Evolutionary conservation across 1,139 yeast genomes (phyloP), one percentile per base, ranked within the genome.

Genomic region (Saccharomyces hybrid): DNA sequence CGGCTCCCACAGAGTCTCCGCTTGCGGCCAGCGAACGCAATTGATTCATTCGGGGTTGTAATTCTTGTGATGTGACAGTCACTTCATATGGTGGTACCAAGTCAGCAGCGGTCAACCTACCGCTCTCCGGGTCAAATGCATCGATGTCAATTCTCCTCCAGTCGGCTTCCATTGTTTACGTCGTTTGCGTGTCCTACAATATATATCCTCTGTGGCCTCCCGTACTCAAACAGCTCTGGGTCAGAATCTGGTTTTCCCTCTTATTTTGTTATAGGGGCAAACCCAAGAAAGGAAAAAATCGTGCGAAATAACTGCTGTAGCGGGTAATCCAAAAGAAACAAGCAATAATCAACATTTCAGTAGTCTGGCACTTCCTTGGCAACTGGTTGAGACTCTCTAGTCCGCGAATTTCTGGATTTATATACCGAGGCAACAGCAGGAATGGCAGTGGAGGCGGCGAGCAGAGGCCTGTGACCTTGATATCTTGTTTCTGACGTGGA

Each of bases 111-210:
- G 84, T 75, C 60, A 88, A 73, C 63, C 83, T 83, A 56, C 80
- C 80, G 60, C 70, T 70, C 54, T 89, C 97, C 5, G 95, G 86
- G 66, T 91, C 97, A 64, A 83, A 83, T 26, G 90, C 88, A 72
- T 93, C 98, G 56, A 93, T 84, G 70, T 93, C 97, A 64, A 91
- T 88, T 78, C 91, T 83, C 79, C 99, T 74, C 78, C 78, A 75
- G 57, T 75, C 76, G 5, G 47, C 28, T 49, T 71, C 73, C 72
- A 71, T 70, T 47, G 25, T 38, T 38, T 16, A 16, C 19, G 13
- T 38, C 44, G 13, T 9, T 16, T 13, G 25, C 23, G 11, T 38
- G 25, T 38, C 4, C 5, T 38, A 13, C 44, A 6, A 19, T 19
- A 3, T 38, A 19, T 3, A 9, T 38, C 6, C 19, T 8, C 25